Percentiles rank a stretch among this genome's conserved stretches.
These are phyloP conservation scores for Simmondsia chinensis DNA, from an alignment of 148 eudicot genomes.

Conservation along the genomic window DNA sequence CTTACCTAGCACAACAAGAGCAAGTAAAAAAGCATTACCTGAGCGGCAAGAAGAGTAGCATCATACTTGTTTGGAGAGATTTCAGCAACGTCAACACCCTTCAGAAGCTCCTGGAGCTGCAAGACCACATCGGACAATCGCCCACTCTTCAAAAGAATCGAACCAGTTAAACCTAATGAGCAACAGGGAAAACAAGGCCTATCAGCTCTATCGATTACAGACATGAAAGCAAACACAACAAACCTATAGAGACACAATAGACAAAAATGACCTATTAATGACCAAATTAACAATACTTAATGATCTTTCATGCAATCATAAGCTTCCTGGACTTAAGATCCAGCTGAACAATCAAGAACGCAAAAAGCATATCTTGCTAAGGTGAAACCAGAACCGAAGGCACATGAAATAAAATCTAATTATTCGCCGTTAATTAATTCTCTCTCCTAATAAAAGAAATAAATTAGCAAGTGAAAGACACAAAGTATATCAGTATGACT, in stretches of 20 bases:
- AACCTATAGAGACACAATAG: neutral
- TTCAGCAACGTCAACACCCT: conserved; percentile 61
- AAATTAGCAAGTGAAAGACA: too few relatives aligned
- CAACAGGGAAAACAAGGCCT: conserved; percentile 4
- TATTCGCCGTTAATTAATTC: too few relatives aligned
- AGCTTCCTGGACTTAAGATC: too few relatives aligned
- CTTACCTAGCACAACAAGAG: neutral
- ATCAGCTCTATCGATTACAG: neutral
- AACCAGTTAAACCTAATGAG: conserved; percentile 64
- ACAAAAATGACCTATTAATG: neutral
- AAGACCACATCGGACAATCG: conserved; percentile 58
- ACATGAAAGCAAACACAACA: neutral
- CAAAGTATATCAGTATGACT: too few relatives aligned
- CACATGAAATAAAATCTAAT: too few relatives aligned
- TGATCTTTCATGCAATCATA: too few relatives aligned
- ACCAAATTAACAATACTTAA: neutral
- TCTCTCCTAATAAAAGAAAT: too few relatives aligned
- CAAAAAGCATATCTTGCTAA: too few relatives aligned
- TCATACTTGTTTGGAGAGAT: conserved; percentile 56
- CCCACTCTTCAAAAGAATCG: conserved; percentile 81
- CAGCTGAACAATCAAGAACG: too few relatives aligned
- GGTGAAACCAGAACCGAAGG: too few relatives aligned
- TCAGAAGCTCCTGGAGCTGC: conserved; percentile 66
- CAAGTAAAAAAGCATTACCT: conserved; percentile 35
- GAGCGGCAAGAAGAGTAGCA: conserved; percentile 66